Evolutionary conservation across 2,329 filamentous ascomycete species (phyloP).

Genomic region (Apiospora hydei): DNA sequence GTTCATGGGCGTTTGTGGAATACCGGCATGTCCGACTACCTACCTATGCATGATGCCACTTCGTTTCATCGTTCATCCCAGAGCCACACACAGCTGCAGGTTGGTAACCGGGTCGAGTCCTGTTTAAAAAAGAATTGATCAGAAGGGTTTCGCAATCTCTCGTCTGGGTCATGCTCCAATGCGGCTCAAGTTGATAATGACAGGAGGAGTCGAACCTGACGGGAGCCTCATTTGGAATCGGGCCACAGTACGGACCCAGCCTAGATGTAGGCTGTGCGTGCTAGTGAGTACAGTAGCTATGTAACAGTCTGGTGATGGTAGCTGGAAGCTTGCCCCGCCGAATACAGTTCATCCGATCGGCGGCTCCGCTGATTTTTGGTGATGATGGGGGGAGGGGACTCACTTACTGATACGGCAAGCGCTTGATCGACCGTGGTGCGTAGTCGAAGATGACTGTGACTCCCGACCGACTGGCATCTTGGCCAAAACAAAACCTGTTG

Average conservation of each 20-base stretch:
- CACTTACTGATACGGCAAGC: not conserved
- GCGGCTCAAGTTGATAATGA: not conserved
- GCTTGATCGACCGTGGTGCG: not conserved
- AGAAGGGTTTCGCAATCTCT: not conserved
- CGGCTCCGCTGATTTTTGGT: not conserved
- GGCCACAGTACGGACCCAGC: not conserved
- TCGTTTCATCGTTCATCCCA: not conserved
- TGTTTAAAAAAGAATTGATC: not conserved
- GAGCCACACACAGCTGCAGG: not conserved
- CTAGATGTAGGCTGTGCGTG: not conserved
- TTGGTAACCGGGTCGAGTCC: not conserved
- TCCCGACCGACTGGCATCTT: not conserved
- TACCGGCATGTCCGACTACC: not conserved
- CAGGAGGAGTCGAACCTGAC: not conserved
- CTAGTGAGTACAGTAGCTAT: not conserved
- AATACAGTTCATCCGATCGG: constrained; percentile 19
- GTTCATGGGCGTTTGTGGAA: not conserved
- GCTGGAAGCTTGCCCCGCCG: not conserved
- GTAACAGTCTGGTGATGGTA: too few species aligned
- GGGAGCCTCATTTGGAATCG: constrained; percentile 14
- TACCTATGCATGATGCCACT: constrained; percentile 4
- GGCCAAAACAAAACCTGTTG: not conserved
- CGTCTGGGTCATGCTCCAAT: not conserved
- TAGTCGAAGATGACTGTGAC: not conserved
- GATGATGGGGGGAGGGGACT: not conserved